phyloP scores from a whole-genome alignment of 371 early-diverging fungal species.

The Apophysomyces trapeziformis region DNA sequence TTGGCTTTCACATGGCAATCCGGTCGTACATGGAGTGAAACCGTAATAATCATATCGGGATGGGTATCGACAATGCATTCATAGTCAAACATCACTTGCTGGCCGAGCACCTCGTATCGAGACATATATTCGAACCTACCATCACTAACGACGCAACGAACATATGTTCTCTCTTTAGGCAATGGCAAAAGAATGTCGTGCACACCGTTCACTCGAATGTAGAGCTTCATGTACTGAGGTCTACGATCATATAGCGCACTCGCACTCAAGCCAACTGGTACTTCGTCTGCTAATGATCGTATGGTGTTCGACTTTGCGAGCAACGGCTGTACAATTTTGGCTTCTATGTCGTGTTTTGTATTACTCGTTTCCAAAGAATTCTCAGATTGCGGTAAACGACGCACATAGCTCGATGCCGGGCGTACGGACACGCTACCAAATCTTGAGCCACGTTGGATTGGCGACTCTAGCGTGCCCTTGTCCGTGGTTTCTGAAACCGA shows the following conservation, averaged over 20 bases:
- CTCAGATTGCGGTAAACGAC: conserved; percentile 17
- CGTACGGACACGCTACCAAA: conserved; percentile 28
- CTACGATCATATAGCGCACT: not conserved
- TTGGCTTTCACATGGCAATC: conserved; percentile 44
- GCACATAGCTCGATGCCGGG: conserved; percentile 22
- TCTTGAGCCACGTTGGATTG: not conserved
- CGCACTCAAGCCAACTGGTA: not conserved
- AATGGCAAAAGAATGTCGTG: conserved; percentile 45
- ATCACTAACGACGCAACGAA: conserved; percentile 52
- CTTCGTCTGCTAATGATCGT: not conserved
- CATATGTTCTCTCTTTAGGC: conserved; percentile 48
- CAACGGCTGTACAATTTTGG: conserved; percentile 4
- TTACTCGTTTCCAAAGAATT: not conserved
- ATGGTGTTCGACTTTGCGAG: not conserved
- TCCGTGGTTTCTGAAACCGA: not conserved
- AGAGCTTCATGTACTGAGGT: conserved; percentile 38
- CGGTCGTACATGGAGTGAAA: conserved; percentile 42
- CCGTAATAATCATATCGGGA: conserved; percentile 41
- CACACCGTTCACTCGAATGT: conserved; percentile 41
- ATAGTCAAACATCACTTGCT: conserved; percentile 34
- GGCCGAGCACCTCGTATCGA: conserved; percentile 40
- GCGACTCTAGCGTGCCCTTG: not conserved
- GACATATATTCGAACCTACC: conserved; percentile 56
- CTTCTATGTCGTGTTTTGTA: not conserved
- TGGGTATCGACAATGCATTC: conserved; percentile 44